phyloP scores from a whole-genome alignment of 2,329 filamentous ascomycete genomes.

The Colletotrichum agaves region DNA sequence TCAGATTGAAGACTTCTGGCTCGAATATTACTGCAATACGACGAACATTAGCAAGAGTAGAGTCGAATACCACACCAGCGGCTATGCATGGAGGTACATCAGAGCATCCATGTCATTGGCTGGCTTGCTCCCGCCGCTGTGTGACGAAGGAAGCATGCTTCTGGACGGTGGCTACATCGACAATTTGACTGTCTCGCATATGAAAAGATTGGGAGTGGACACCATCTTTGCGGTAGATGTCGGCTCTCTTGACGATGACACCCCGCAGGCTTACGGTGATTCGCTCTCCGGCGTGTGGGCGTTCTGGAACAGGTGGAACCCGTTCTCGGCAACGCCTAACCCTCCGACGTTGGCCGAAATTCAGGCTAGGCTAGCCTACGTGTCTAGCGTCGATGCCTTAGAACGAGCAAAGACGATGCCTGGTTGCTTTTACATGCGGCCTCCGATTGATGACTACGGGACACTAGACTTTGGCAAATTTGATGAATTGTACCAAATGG shows the following conservation, averaged over 20 bases:
- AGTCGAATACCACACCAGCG: constrained; percentile 91
- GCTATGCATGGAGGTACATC: constrained; percentile 98
- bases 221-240: constrained; percentile 97
- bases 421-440: constrained; percentile 95
- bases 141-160: constrained; percentile 96
- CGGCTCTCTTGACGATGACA: constrained; percentile 89
- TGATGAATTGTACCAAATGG: constrained; percentile 93
- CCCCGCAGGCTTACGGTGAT: constrained; percentile 92
- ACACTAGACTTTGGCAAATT: constrained; percentile 98
- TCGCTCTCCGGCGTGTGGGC: constrained; percentile 96
- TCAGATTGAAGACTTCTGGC: constrained; percentile 99
- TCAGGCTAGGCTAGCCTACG: constrained; percentile 92
- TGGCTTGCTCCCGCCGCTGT: constrained; percentile 90
- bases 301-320: constrained; percentile 95
- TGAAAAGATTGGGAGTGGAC: constrained; percentile 93
- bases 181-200: constrained; percentile 95
- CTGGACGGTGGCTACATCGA: constrained; percentile 97
- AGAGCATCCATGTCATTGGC: constrained; percentile 97
- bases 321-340: constrained; percentile 88
- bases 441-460: constrained; percentile 91
- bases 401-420: constrained; percentile 92
- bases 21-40: constrained; percentile 99
- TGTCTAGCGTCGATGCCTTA: constrained; percentile 92
- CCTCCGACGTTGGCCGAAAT: constrained; percentile 96
- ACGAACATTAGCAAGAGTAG: constrained; percentile 97